Evolutionary conservation across 2,329 filamentous ascomycete species (phyloP).

Genomic region (Drechslerella coelobrocha): DNA sequence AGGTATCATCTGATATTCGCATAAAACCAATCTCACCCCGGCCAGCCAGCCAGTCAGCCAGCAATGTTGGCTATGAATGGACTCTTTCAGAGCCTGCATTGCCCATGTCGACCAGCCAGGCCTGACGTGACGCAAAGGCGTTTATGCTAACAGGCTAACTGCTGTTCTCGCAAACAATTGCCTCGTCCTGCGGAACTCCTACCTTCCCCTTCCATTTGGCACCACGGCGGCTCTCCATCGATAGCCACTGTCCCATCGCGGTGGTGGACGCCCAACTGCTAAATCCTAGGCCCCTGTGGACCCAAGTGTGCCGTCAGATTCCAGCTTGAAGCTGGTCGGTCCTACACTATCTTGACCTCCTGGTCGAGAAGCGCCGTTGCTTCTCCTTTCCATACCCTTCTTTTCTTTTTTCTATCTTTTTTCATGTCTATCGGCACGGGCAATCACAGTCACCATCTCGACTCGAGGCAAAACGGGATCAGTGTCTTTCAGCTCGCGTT

Average conservation of each 20-base stretch:
- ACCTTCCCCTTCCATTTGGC: background rate
- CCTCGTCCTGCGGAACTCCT: conserved; percentile 7
- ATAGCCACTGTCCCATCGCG: background rate
- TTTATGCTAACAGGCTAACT: conserved; percentile 1
- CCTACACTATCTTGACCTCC: background rate
- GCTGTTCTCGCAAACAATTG: background rate
- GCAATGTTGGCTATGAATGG: background rate
- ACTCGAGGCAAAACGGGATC: background rate
- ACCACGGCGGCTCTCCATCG: background rate
- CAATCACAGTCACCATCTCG: no score
- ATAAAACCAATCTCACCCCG: no score
- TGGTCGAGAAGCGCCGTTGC: no score
- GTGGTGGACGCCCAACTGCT: no score
- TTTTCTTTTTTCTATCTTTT: background rate
- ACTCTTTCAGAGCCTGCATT: background rate
- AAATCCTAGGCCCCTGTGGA: no score
- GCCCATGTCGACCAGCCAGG: background rate
- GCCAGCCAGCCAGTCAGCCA: no score
- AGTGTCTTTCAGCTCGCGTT: background rate
- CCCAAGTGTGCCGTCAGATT: background rate
- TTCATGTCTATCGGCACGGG: background rate
- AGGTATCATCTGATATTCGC: no score
- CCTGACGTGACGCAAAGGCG: background rate
- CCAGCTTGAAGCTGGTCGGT: background rate
- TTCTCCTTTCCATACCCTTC: no score